phyloP scores from a whole-genome alignment of 176 grass and related monocot genomes.

The Oryza officinalis region DNA sequence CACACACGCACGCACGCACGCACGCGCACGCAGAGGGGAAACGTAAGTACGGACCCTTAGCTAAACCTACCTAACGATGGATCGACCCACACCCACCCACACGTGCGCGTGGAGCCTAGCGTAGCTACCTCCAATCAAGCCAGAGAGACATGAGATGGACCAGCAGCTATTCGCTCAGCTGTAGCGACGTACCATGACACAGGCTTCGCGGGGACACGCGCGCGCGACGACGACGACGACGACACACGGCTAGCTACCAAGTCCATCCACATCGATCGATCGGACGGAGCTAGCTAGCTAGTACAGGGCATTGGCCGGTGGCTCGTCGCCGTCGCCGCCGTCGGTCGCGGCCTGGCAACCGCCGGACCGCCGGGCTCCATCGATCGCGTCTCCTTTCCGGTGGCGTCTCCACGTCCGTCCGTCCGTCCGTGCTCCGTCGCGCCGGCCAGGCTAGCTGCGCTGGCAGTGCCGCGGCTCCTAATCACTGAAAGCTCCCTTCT shows the following conservation, averaged over 20 bases:
- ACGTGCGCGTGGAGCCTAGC: constrained; percentile 23
- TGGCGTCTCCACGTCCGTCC: constrained; percentile 37
- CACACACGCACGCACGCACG: neutral
- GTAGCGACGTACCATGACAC: neutral
- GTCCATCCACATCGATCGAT: too few species aligned
- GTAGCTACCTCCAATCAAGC: neutral
- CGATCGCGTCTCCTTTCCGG: neutral
- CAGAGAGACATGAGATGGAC: neutral
- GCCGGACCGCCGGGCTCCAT: constrained; percentile 37
- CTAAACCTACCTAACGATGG: neutral
- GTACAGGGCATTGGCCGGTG: too few species aligned
- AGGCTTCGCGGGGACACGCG: neutral
- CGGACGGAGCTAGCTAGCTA: too few species aligned
- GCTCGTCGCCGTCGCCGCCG: neutral
- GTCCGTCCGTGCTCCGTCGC: neutral
- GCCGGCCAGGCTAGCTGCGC: too few species aligned
- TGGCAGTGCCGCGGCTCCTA: too few species aligned
- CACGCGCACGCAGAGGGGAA: too few species aligned
- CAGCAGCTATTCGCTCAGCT: neutral
- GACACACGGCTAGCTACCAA: too few species aligned
- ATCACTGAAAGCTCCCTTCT: neutral
- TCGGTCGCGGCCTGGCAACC: too few species aligned
- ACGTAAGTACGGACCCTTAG: neutral
- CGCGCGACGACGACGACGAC: too few species aligned
- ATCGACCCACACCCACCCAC: neutral